Conservation (phyloP, 1,139 yeast genomes). For the Zygosaccharomyces sapae region DNA sequence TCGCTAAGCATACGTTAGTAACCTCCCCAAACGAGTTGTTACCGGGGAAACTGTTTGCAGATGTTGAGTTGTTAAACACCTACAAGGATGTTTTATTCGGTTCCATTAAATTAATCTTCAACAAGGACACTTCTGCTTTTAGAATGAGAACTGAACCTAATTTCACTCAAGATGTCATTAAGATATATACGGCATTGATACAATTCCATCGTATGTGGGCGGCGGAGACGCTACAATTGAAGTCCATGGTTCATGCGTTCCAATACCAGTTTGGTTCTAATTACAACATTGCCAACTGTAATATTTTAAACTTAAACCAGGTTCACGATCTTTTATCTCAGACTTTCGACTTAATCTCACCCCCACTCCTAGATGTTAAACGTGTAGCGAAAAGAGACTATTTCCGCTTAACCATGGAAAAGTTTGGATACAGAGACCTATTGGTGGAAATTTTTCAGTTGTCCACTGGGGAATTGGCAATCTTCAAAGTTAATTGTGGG, state of each 20-base stretch:
- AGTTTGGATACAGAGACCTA: constrained; percentile 18
- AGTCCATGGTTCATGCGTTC: constrained; percentile 15
- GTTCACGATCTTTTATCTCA: constrained; percentile 21
- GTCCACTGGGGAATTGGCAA: constrained; percentile 31
- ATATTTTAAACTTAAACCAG: constrained; percentile 16
- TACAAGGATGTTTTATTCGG: constrained; percentile 15
- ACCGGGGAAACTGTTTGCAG: constrained; percentile 9
- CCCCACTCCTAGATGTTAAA: constrained; percentile 17
- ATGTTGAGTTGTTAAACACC: constrained; percentile 11
- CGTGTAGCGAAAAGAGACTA: constrained; percentile 20
- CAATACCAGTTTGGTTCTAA: constrained; percentile 17
- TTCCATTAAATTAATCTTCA: constrained; percentile 15
- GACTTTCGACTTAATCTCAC: constrained; percentile 18
- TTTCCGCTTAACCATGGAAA: constrained; percentile 18
- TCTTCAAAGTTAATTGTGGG: constrained; percentile 34
- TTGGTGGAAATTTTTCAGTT: constrained; percentile 32
- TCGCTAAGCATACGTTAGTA: constrained; percentile 5
- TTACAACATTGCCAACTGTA: constrained; percentile 17
- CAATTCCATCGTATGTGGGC: constrained; percentile 8
- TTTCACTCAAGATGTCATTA: constrained; percentile 12
- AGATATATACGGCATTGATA: constrained; percentile 13
- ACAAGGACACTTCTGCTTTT: constrained; percentile 11
- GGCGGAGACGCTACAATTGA: constrained; percentile 8
- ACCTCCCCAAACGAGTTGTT: constrained; percentile 1
- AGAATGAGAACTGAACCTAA: constrained; percentile 16